phyloP scores from a whole-genome alignment of 2,329 filamentous ascomycete genomes.

The Zalaria sp. region DNA sequence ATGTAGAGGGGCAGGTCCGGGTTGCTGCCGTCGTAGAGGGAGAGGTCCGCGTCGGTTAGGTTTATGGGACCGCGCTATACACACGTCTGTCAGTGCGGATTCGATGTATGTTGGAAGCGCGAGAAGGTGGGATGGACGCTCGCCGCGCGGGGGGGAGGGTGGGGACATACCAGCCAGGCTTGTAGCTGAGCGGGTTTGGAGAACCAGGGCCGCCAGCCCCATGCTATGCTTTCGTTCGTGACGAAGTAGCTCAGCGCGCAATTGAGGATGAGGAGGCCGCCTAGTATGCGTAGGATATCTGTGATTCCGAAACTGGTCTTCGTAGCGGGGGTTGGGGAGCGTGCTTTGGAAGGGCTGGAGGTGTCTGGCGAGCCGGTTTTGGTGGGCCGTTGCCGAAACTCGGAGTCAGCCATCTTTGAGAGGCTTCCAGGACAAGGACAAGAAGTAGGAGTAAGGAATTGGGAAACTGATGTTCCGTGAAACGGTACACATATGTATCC shows the following conservation, averaged over 20 bases:
- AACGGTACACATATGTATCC: no score
- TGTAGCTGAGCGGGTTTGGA: slow-evolving; percentile 45
- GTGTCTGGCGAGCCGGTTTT: no score
- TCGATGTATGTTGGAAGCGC: neutral
- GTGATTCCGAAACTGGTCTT: slow-evolving; percentile 5
- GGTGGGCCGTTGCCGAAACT: no score
- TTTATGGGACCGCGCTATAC: slow-evolving; percentile 42
- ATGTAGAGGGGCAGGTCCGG: slow-evolving; percentile 69
- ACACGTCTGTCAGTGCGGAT: neutral
- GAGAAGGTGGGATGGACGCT: neutral
- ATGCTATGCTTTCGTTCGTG: slow-evolving; percentile 42
- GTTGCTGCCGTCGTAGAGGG: slow-evolving; percentile 64
- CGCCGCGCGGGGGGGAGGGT: neutral
- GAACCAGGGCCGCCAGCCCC: slow-evolving; percentile 53
- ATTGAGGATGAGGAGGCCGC: slow-evolving; percentile 20
- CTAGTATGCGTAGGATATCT: slow-evolving; percentile 20
- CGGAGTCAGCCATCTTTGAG: no score
- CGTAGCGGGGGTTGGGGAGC: no score
- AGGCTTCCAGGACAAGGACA: no score
- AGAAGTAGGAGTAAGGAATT: no score
- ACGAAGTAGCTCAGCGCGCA: slow-evolving; percentile 23
- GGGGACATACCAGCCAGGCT: slow-evolving; percentile 38
- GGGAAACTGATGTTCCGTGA: no score
- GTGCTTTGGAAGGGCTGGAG: no score
- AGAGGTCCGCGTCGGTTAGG: slow-evolving; percentile 63